Percentiles rank a stretch among this genome's conserved stretches.
These are phyloP conservation scores for Aquilaria agallochum DNA, from an alignment of 441 rosid genomes.

Conservation along the genomic window DNA sequence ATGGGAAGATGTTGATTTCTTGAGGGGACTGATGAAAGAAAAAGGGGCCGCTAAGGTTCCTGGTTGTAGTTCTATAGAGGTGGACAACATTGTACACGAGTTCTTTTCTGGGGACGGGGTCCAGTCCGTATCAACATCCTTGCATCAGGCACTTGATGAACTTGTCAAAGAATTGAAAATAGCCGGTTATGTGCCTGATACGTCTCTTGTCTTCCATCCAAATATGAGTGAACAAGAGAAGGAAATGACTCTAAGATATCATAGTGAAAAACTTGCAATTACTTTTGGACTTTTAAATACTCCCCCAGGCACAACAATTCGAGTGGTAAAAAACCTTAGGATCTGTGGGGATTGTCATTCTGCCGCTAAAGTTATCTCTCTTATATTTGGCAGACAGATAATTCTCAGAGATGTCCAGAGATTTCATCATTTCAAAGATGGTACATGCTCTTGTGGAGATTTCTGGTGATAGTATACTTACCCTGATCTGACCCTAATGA, in stretches of 20 bases:
- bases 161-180: slow-evolving; percentile 51
- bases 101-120: slow-evolving; percentile 81
- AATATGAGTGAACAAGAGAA: slow-evolving; percentile 46
- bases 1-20: slow-evolving; percentile 60
- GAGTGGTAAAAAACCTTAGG: slow-evolving; percentile 61
- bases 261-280: slow-evolving; percentile 61
- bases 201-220: slow-evolving; percentile 45
- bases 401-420: slow-evolving; percentile 66
- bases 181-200: slow-evolving; percentile 63
- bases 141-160: slow-evolving; percentile 42
- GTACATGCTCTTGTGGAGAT: slow-evolving; percentile 61
- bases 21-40: slow-evolving; percentile 58
- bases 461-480: slow-evolving; percentile 39
- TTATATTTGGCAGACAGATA: slow-evolving; percentile 42
- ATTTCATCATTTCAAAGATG: slow-evolving; percentile 61
- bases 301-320: slow-evolving; percentile 42
- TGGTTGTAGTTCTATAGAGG: slow-evolving; percentile 76
- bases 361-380: slow-evolving; percentile 53
- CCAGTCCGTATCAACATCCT: slow-evolving; percentile 22
- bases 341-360: slow-evolving; percentile 68
- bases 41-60: slow-evolving; percentile 65
- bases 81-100: slow-evolving; percentile 67
- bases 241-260: slow-evolving; percentile 53
- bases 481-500: too few relatives aligned
- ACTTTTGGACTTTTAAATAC: slow-evolving; percentile 53